Percentiles rank a stretch among this genome's conserved stretches.
Conservation (phyloP, 495 filamentous ascomycete species). For the Trichoderma asperelloides region DNA sequence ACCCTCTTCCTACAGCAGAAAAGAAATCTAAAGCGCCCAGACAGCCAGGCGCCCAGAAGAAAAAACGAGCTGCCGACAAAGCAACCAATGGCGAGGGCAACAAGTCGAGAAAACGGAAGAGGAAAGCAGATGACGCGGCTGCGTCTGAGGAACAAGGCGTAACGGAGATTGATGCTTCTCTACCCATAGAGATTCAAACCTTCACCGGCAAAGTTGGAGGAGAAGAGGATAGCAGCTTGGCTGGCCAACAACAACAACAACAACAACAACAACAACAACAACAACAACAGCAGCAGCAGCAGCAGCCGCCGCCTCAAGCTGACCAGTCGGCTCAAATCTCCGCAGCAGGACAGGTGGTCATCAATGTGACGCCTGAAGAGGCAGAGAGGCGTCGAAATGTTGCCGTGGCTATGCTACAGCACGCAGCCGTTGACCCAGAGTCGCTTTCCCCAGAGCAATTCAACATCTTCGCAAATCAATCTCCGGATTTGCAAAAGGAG, state of each 20-base stretch:
- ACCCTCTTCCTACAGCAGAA: neutral
- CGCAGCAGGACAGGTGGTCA: constrained; percentile 11
- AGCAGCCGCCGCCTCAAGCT: constrained; percentile 13
- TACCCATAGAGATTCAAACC: constrained; percentile 10
- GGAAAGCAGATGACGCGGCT: constrained; percentile 18
- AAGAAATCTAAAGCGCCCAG: constrained; percentile 11
- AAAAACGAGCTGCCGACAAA: constrained; percentile 50
- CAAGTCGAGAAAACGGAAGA: constrained; percentile 21
- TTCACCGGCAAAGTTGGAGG: constrained; percentile 11
- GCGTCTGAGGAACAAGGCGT: neutral
- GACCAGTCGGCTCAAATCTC: constrained; percentile 12
- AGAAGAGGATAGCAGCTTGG: neutral
- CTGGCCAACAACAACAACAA: constrained; percentile 8
- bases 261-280: too few species aligned
- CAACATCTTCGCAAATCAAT: constrained; percentile 41
- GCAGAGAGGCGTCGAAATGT: constrained; percentile 30
- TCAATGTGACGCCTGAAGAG: constrained; percentile 36
- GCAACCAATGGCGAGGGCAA: constrained; percentile 16
- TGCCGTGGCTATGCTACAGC: constrained; percentile 30
- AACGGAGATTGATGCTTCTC: constrained; percentile 13
- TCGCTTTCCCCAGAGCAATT: constrained; percentile 40
- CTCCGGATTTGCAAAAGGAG: constrained; percentile 33
- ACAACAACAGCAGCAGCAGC: too few species aligned
- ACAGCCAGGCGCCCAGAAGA: constrained; percentile 41
- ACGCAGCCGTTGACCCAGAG: constrained; percentile 26